Base-by-base conservation (phyloP, 2,329 filamentous ascomycete species). In the Aquanectria penicillioides region DNA sequence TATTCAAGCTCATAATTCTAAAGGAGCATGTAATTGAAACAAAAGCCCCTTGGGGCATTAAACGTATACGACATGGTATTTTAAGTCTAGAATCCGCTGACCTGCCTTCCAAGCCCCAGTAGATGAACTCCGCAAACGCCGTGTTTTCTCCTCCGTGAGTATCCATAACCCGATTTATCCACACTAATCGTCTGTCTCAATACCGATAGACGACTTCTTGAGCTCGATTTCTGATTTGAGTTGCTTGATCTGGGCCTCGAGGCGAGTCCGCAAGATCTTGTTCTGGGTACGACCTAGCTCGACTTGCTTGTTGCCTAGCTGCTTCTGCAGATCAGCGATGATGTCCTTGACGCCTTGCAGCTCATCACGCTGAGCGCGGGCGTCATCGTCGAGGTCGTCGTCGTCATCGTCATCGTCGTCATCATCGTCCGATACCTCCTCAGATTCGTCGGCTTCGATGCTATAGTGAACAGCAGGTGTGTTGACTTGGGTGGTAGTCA, bases 321-420 rank as follows among this genome's bases (percentile, higher is more conserved):
- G 77, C 69, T 79, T 83, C 71, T 84, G 78, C 57, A 87, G 77
- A 48, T 82, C 78, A 44, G 78, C 75, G 48, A 86, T 82, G 62
- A 86, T 84, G 65, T 83, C 83, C 64, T 82, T 80, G 61, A 85
- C 80, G 59, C 84, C 83, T 62, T 84, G 80, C 61, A 82, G 77
- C 61, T 85, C 80, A 41, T 84, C 81, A 17, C 77, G 75, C 51
- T 78, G 75, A 4, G 80, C 80, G 36, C 80, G 78, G 58, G 83
- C 77, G 46, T 86, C 84, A 22, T 84, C 83, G 52, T 86, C 84
- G 12, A 82, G 75, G 37, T 84, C 83, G 3, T 84, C 82, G 28
- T 82, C 81, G 34, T 82, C 82, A 9, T 83, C 83, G 11, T 82
- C 81, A 5, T 81, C 81, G 2, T 84, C 83, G 6, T 82, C 81